These are phyloP conservation scores for Podospora appendiculata DNA, from an alignment of 495 filamentous ascomycete genomes.

Conservation along the genomic window DNA sequence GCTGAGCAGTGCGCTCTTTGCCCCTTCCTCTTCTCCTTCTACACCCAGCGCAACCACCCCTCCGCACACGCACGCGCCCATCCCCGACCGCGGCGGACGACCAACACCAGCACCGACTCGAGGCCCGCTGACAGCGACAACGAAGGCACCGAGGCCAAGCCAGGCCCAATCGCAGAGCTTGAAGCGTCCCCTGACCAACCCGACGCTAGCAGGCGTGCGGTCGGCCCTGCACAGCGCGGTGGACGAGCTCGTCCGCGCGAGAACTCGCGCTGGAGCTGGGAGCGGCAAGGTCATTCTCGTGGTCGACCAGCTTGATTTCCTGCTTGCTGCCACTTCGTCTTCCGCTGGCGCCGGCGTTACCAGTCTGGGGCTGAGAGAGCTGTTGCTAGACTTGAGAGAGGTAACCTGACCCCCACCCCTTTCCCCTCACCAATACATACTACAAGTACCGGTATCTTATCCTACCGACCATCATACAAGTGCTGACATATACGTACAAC, in stretches of 20 bases:
- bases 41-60: background rate
- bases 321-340: conserved; percentile 34
- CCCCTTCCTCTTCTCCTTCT: background rate
- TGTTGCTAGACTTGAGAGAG: conserved; percentile 46
- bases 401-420: conserved; percentile 27
- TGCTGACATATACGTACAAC: conserved; percentile 12
- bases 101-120: background rate
- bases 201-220: conserved; percentile 11
- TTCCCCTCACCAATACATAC: too few relatives aligned
- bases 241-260: conserved; percentile 5
- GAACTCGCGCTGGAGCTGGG: background rate
- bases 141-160: background rate
- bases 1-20: conserved; percentile 27
- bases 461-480: too few relatives aligned
- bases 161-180: background rate
- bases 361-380: conserved; percentile 24
- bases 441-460: too few relatives aligned
- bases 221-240: conserved; percentile 24
- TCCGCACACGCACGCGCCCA: background rate
- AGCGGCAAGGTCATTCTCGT: conserved; percentile 36
- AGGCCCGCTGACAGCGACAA: background rate
- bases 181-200: conserved; percentile 4
- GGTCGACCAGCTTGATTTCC: conserved; percentile 48
- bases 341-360: too few relatives aligned
- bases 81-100: background rate